These are phyloP conservation scores for Linum trigynum DNA, from an alignment of 345 rosid species.

Conservation along the genomic window DNA sequence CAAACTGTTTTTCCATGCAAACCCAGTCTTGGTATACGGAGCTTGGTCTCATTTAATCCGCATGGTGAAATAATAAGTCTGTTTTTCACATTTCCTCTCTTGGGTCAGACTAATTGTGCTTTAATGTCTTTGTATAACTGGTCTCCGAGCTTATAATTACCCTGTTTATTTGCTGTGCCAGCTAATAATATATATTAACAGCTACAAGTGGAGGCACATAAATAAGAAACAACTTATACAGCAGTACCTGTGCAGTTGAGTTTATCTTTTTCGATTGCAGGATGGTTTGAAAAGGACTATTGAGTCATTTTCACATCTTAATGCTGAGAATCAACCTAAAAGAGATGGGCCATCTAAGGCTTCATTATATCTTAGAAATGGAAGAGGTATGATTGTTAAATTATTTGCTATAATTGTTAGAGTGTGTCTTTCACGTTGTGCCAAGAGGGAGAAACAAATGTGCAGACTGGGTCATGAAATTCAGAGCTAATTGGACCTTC, in stretches of 20 bases:
- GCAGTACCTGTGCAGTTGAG: neutral
- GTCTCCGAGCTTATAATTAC: neutral
- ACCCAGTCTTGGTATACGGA: too few relatives aligned
- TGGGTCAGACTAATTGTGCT: too few relatives aligned
- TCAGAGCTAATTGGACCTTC: too few relatives aligned
- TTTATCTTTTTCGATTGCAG: conserved; percentile 26
- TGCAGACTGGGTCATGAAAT: too few relatives aligned
- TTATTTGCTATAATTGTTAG: neutral
- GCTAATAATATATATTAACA: neutral
- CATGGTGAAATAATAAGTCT: too few relatives aligned
- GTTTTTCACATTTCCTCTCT: too few relatives aligned
- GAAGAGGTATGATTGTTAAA: conserved; percentile 45
- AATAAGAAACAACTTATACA: neutral
- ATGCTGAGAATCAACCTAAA: conserved; percentile 47
- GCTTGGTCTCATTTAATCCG: too few relatives aligned
- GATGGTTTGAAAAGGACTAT: conserved; percentile 73
- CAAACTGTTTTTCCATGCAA: too few relatives aligned
- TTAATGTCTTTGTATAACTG: neutral
- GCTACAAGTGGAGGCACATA: neutral
- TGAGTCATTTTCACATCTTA: conserved; percentile 66
- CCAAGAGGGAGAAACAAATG: too few relatives aligned
- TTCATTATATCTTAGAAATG: conserved; percentile 57
- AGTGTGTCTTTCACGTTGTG: neutral
- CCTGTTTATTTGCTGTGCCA: neutral
- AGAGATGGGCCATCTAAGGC: conserved; percentile 84